Conservation (phyloP, 176 grass and related monocot genomes). For the Oryza australiensis region DNA sequence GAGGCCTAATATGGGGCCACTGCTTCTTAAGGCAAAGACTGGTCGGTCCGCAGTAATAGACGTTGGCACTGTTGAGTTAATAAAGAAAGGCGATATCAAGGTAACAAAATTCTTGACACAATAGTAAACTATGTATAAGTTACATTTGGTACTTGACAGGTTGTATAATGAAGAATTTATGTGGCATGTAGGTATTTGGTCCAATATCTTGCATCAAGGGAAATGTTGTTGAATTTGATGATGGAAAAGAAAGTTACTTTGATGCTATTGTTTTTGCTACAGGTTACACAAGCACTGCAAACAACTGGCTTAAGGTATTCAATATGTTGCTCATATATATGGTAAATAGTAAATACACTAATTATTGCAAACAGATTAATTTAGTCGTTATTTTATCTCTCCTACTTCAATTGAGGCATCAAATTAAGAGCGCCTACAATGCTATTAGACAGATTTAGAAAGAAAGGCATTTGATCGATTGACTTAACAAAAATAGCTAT, state of each 20-base stretch:
- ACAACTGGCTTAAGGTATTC: constrained; percentile 61
- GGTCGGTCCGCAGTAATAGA: constrained; percentile 66
- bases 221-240: constrained; percentile 43
- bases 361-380: not conserved
- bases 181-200: constrained; percentile 33
- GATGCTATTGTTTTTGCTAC: constrained; percentile 63
- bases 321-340: not conserved
- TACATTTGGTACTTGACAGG: not conserved
- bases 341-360: not conserved
- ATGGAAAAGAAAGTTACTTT: constrained; percentile 40
- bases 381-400: not conserved
- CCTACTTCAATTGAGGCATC: not conserved
- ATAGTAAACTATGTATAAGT: not conserved
- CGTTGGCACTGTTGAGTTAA: constrained; percentile 57
- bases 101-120: constrained; percentile 3
- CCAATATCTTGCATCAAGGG: constrained; percentile 41
- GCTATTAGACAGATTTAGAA: not conserved
- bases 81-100: constrained; percentile 50
- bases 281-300: constrained; percentile 53
- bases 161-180: not conserved
- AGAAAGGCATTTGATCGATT: not conserved
- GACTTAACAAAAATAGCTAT: not conserved
- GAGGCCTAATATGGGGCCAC: constrained; percentile 53
- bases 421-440: not conserved
- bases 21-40: constrained; percentile 49